phyloP scores from a whole-genome alignment of 139 green algal species.

The Tetradesmus obliquus region DNA sequence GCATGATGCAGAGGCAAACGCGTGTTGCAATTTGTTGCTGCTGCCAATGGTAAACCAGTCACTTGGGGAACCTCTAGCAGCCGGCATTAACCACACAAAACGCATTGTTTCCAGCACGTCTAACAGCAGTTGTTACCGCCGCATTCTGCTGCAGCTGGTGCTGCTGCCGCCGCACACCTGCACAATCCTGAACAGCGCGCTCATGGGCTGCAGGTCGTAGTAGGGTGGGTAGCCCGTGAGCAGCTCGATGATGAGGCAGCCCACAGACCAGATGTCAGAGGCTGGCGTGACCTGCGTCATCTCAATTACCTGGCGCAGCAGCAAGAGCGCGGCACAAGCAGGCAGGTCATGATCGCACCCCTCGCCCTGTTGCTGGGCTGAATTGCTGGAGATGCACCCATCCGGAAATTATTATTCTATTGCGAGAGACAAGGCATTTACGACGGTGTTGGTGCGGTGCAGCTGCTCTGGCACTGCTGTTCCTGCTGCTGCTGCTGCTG shows the following conservation, averaged over 20 bases:
- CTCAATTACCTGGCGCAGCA: slow-evolving; percentile 86
- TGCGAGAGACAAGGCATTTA: not conserved
- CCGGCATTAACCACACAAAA: not conserved
- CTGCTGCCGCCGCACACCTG: slow-evolving; percentile 52
- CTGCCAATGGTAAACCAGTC: not conserved
- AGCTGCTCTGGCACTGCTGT: not conserved
- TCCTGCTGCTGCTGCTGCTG: slow-evolving; percentile 6
- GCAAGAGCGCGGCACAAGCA: not conserved
- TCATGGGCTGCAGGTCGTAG: slow-evolving; percentile 95
- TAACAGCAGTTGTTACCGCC: not conserved
- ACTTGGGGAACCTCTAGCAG: not conserved
- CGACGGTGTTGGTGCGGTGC: not conserved
- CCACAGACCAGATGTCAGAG: slow-evolving; percentile 96
- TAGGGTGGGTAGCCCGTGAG: slow-evolving; percentile 95
- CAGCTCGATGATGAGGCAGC: slow-evolving; percentile 96
- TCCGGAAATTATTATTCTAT: not conserved
- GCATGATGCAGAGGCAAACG: not conserved
- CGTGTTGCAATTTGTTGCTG: not conserved
- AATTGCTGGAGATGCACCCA: not conserved
- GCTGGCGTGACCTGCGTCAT: slow-evolving; percentile 90
- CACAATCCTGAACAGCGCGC: slow-evolving; percentile 96
- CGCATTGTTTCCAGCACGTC: too few relatives aligned
- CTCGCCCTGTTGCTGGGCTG: not conserved
- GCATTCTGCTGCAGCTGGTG: not conserved
- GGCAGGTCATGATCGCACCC: not conserved